Conservation (phyloP, 805 yeast genomes). For the Schwanniomyces yamadae region DNA sequence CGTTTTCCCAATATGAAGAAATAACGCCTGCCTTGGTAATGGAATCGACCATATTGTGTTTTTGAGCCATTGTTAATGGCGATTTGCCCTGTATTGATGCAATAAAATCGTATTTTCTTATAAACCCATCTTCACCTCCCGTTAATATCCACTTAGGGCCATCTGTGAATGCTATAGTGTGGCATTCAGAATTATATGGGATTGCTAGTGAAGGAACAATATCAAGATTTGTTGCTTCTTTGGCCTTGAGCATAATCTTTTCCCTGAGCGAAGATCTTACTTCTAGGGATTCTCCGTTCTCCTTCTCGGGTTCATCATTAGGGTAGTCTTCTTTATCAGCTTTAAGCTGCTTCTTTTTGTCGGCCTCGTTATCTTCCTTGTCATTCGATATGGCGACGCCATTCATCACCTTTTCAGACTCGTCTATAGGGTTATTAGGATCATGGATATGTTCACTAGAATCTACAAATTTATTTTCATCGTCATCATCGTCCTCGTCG, state of each 20-base stretch:
- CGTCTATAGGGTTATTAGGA: background rate
- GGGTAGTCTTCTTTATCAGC: background rate
- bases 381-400: slow-evolving; percentile 1
- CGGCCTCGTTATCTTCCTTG: slow-evolving; percentile 2
- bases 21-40: slow-evolving; percentile 82
- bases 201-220: slow-evolving; percentile 85
- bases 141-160: slow-evolving; percentile 87
- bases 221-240: slow-evolving; percentile 57
- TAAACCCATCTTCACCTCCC: slow-evolving; percentile 95
- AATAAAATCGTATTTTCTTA: slow-evolving; percentile 83
- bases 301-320: slow-evolving; percentile 1
- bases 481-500: slow-evolving; percentile 9
- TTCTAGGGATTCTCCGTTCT: background rate
- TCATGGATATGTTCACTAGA: slow-evolving; percentile 1
- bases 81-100: slow-evolving; percentile 83
- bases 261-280: slow-evolving; percentile 14
- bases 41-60: slow-evolving; percentile 84
- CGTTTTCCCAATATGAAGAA: slow-evolving; percentile 92
- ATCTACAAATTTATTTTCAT: slow-evolving; percentile 6
- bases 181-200: slow-evolving; percentile 76
- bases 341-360: background rate
- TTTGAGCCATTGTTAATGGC: slow-evolving; percentile 87
- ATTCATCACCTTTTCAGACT: slow-evolving; percentile 4
- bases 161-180: slow-evolving; percentile 70
- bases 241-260: slow-evolving; percentile 43